A percentile compares a stretch with the other conserved stretches of the same genome.
Conservation (phyloP, 2,329 filamentous ascomycete species). For the Ampelomyces quisqualis region DNA sequence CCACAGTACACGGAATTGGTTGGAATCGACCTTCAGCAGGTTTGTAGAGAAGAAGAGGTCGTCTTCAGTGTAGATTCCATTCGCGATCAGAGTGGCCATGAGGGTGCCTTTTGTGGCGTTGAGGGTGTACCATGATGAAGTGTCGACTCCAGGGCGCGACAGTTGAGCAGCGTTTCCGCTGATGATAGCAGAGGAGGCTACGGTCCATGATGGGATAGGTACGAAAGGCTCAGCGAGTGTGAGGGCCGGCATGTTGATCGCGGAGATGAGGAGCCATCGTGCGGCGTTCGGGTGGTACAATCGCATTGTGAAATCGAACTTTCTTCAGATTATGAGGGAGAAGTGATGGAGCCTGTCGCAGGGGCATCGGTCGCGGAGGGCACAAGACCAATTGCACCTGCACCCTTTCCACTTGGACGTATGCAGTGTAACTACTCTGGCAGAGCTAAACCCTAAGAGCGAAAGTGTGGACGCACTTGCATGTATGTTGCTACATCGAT, state of each 20-base stretch:
- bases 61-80: constrained; percentile 54
- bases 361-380: no score
- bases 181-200: constrained; percentile 17
- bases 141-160: constrained; percentile 40
- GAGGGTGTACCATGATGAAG: constrained; percentile 53
- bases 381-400: no score
- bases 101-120: constrained; percentile 55
- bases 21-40: constrained; percentile 48
- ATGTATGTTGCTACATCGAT: neutral
- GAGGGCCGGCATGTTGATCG: constrained; percentile 1
- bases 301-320: neutral
- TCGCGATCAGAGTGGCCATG: constrained; percentile 59
- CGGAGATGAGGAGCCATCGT: neutral
- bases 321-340: neutral
- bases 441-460: neutral
- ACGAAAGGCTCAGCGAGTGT: constrained; percentile 1
- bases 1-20: constrained; percentile 58
- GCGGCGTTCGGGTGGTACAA: no score
- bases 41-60: constrained; percentile 59
- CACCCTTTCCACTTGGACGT: neutral
- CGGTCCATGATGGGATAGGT: constrained; percentile 21
- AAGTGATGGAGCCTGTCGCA: neutral
- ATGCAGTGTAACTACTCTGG: constrained; percentile 7
- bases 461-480: neutral
- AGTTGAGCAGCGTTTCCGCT: constrained; percentile 16